Evolutionary conservation across 2,329 filamentous ascomycete genomes (phyloP).

Genomic region (Zymoseptoria ardabiliae): DNA sequence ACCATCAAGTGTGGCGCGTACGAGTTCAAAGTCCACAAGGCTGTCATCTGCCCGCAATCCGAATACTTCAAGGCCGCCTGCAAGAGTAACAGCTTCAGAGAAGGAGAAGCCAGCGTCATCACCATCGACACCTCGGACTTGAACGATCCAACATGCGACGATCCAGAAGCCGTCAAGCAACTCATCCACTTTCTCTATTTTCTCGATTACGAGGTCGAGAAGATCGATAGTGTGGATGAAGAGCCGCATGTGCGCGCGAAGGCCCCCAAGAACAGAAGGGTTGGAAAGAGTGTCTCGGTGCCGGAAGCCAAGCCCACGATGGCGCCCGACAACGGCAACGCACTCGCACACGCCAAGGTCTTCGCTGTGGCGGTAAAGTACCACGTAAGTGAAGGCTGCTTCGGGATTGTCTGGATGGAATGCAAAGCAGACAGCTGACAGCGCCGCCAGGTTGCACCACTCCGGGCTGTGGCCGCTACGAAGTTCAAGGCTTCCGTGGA

Average conservation of each 20-base stretch:
- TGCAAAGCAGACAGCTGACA: no score
- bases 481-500: constrained; percentile 24
- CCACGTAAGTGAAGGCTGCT: neutral
- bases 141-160: constrained; percentile 14
- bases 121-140: constrained; percentile 9
- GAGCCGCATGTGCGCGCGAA: no score
- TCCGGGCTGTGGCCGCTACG: constrained; percentile 9
- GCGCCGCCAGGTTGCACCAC: constrained; percentile 3
- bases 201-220: constrained; percentile 15
- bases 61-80: constrained; percentile 13
- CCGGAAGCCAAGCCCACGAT: no score
- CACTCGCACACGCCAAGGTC: constrained; percentile 14
- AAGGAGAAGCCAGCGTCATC: constrained; percentile 13
- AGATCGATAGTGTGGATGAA: no score
- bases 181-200: constrained; percentile 26
- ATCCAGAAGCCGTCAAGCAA: constrained; percentile 20
- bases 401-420: no score
- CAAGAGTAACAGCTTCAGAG: constrained; percentile 2
- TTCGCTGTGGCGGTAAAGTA: constrained; percentile 18
- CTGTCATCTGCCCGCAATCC: constrained; percentile 18
- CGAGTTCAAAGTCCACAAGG: constrained; percentile 16
- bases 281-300: no score
- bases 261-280: no score
- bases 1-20: constrained; percentile 15
- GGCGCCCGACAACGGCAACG: no score